Conservation (phyloP, 139 green algal species). For the Limnomonas spitsbergensis region DNA sequence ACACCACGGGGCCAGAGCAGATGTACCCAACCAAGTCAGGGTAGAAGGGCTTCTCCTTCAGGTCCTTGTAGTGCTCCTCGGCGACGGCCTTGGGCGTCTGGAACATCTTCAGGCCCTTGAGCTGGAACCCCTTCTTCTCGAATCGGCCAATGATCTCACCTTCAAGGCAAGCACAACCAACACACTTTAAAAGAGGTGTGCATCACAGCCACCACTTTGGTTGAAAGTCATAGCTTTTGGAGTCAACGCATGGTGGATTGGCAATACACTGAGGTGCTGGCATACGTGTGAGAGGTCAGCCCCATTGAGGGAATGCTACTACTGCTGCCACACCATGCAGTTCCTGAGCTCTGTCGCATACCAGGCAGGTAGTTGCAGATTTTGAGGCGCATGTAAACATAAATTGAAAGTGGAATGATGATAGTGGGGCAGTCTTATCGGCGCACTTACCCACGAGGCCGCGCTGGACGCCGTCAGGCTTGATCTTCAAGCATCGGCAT, state of each 20-base stretch:
- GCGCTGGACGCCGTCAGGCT: slow-evolving; percentile 94
- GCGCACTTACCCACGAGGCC: slow-evolving; percentile 69
- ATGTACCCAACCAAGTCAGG: slow-evolving; percentile 94
- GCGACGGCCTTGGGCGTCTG: slow-evolving; percentile 67
- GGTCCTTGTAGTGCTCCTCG: slow-evolving; percentile 95
- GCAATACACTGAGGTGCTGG: not conserved
- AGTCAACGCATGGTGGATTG: slow-evolving; percentile 37
- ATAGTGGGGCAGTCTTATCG: no score
- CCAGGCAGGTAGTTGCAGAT: no score
- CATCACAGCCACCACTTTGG: not conserved
- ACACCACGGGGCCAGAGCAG: slow-evolving; percentile 91
- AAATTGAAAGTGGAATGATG: no score
- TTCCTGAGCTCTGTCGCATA: no score
- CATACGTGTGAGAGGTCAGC: no score
- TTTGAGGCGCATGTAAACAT: no score
- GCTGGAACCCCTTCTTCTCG: slow-evolving; percentile 86
- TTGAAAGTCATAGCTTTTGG: slow-evolving; percentile 76
- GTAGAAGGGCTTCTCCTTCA: slow-evolving; percentile 93
- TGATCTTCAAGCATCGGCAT: slow-evolving; percentile 59
- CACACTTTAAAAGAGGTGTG: slow-evolving; percentile 36
- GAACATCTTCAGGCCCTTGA: slow-evolving; percentile 82
- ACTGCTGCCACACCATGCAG: no score
- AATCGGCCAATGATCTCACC: slow-evolving; percentile 84
- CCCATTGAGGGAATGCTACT: no score
- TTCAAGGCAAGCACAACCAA: slow-evolving; percentile 51